Percentiles rank a stretch among this genome's conserved stretches.
Evolutionary conservation across 805 yeast genomes (phyloP).

Genomic region (Naumovozyma castellii): DNA sequence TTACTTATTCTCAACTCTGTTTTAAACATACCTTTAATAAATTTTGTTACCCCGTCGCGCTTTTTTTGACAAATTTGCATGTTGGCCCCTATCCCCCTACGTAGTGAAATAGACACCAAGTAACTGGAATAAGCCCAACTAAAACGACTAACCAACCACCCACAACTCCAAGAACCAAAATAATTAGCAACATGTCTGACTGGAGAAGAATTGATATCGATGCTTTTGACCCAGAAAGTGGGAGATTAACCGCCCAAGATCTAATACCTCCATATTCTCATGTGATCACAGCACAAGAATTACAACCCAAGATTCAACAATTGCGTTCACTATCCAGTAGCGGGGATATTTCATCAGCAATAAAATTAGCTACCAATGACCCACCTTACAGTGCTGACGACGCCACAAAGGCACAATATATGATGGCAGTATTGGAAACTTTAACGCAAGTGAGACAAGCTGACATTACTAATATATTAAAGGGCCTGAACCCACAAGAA

Average conservation of each 20-base stretch:
- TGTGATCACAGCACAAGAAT: slow-evolving; percentile 42
- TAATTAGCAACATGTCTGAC: slow-evolving; percentile 33
- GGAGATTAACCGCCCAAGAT: slow-evolving; percentile 52
- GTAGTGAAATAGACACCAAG: too few species aligned
- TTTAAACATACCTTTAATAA: too few species aligned
- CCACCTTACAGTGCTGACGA: slow-evolving; percentile 81
- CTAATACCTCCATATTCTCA: slow-evolving; percentile 47
- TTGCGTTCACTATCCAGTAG: slow-evolving; percentile 55
- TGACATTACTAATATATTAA: slow-evolving; percentile 57
- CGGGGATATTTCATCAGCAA: slow-evolving; percentile 64
- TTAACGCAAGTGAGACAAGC: slow-evolving; percentile 57
- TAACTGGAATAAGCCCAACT: too few species aligned
- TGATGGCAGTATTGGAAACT: slow-evolving; percentile 56
- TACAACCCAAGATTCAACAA: slow-evolving; percentile 45
- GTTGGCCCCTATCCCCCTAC: background rate
- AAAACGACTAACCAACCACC: too few species aligned
- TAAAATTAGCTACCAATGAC: slow-evolving; percentile 49
- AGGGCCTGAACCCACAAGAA: slow-evolving; percentile 50
- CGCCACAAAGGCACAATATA: slow-evolving; percentile 35
- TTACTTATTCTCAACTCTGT: too few species aligned
- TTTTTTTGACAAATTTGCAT: background rate
- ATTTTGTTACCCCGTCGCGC: too few species aligned
- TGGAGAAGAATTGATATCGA: slow-evolving; percentile 96
- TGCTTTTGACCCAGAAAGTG: slow-evolving; percentile 74
- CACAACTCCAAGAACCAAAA: too few species aligned